These are phyloP conservation scores for Metschnikowia peoriensis DNA, from an alignment of 805 yeast genomes.

Conservation along the genomic window DNA sequence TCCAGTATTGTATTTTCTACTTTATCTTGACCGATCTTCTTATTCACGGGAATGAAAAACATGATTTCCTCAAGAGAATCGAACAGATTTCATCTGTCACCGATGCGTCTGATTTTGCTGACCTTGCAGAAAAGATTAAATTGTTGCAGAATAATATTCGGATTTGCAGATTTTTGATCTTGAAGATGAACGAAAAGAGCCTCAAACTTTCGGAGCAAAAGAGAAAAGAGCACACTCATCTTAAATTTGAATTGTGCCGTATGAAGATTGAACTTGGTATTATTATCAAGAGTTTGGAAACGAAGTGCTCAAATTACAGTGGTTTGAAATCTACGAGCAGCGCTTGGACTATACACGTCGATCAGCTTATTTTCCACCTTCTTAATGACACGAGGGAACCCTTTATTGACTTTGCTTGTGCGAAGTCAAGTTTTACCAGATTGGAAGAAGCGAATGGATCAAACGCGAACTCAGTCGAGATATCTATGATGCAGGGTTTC, in stretches of 20 bases:
- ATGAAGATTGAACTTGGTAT: slow-evolving; percentile 33
- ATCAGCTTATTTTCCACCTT: slow-evolving; percentile 69
- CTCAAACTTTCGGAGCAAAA: slow-evolving; percentile 21
- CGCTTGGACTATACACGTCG: slow-evolving; percentile 38
- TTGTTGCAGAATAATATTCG: slow-evolving; percentile 32
- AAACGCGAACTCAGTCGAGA: slow-evolving; percentile 56
- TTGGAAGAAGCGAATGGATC: slow-evolving; percentile 65
- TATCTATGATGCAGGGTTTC: slow-evolving; percentile 65
- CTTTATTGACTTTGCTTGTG: slow-evolving; percentile 67
- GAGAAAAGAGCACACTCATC: slow-evolving; percentile 18
- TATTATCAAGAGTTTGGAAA: slow-evolving; percentile 25
- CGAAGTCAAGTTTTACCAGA: slow-evolving; percentile 58
- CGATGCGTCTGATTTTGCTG: slow-evolving; percentile 36
- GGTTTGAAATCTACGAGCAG: slow-evolving; percentile 10
- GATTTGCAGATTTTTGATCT: slow-evolving; percentile 32
- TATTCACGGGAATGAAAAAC: slow-evolving; percentile 26
- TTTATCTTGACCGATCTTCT: slow-evolving; percentile 36
- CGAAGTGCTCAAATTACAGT: slow-evolving; percentile 10
- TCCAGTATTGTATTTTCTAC: slow-evolving; percentile 37
- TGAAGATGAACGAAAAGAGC: slow-evolving; percentile 38
- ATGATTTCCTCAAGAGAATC: slow-evolving; percentile 37
- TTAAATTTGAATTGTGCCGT: slow-evolving; percentile 35
- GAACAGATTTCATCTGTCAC: slow-evolving; percentile 37
- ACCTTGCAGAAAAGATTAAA: slow-evolving; percentile 29
- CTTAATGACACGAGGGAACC: slow-evolving; percentile 59